Evolutionary conservation across 2,329 filamentous ascomycete genomes (phyloP).

Genomic region (Cordyceps fumosorosea): DNA sequence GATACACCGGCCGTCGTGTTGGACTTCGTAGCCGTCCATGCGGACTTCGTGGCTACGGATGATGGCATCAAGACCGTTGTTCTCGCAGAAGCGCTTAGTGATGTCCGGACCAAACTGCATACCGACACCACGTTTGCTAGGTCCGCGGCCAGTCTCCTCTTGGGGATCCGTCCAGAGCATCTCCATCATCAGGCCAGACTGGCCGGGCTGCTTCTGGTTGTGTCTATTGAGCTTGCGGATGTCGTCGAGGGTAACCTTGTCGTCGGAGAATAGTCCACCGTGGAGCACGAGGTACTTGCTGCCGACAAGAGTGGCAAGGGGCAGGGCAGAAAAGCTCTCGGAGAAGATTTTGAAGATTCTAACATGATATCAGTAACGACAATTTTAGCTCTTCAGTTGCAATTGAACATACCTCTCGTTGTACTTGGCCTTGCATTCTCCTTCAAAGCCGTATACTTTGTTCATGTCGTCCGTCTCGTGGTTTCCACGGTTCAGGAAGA

Average conservation of each 20-base stretch:
- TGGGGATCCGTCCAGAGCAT: conserved; percentile 99
- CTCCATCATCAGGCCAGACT: conserved; percentile 97
- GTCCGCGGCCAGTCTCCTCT: conserved; percentile 73
- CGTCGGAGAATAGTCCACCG: conserved; percentile 91
- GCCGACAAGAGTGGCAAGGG: conserved; percentile 86
- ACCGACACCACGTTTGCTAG: conserved; percentile 93
- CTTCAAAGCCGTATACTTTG: conserved; percentile 94
- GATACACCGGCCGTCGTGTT: conserved; percentile 92
- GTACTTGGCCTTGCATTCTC: conserved; percentile 97
- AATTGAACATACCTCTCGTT: conserved; percentile 59
- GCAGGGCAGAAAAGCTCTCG: conserved; percentile 91
- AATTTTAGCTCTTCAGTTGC: not conserved
- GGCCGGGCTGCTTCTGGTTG: conserved; percentile 85
- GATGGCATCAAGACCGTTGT: conserved; percentile 87
- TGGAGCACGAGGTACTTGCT: conserved; percentile 88
- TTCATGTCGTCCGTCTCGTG: conserved; percentile 99
- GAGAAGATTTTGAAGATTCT: conserved; percentile 95
- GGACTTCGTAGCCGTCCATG: conserved; percentile 98
- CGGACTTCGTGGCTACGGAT: conserved; percentile 97
- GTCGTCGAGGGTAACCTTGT: conserved; percentile 85
- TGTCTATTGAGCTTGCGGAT: conserved; percentile 90
- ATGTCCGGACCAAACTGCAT: conserved; percentile 96
- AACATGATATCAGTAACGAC: conserved; percentile 4
- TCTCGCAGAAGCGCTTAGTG: conserved; percentile 93
- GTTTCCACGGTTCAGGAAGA: conserved; percentile 97